These are phyloP conservation scores for Ocimum tenuiflorum DNA, from an alignment of 257 asterid genomes.

Conservation along the genomic window DNA sequence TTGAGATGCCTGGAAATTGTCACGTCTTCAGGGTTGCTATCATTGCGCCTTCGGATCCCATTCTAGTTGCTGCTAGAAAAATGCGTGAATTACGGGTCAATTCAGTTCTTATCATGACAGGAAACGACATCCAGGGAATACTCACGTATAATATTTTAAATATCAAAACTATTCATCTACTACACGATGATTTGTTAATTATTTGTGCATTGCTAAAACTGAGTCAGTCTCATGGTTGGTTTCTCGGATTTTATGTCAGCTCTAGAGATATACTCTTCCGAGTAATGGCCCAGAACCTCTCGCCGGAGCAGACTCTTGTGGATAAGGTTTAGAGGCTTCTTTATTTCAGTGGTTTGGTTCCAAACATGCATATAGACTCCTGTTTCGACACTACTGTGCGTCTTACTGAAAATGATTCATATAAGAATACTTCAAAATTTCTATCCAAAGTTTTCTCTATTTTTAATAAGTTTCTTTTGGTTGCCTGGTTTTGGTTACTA, in stretches of 20 bases:
- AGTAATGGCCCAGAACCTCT: slow-evolving; percentile 77
- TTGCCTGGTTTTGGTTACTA: slow-evolving; percentile 4
- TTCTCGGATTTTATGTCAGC: slow-evolving; percentile 41
- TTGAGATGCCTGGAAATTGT: slow-evolving; percentile 20
- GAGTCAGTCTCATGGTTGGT: slow-evolving; percentile 18
- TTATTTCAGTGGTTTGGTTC: slow-evolving; percentile 3
- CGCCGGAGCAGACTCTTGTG: slow-evolving; percentile 80
- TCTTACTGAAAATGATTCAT: neutral
- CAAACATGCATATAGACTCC: neutral
- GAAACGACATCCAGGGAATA: slow-evolving; percentile 78
- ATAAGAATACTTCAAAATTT: neutral
- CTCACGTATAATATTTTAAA: slow-evolving; percentile 53
- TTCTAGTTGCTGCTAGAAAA: slow-evolving; percentile 79
- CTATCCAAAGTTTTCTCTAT: neutral
- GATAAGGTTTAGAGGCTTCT: slow-evolving; percentile 59
- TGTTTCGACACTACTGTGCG: neutral
- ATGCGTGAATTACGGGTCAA: slow-evolving; percentile 84
- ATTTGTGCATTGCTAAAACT: neutral
- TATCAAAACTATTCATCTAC: neutral
- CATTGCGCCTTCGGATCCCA: slow-evolving; percentile 69
- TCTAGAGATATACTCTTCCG: slow-evolving; percentile 88
- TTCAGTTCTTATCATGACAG: slow-evolving; percentile 60
- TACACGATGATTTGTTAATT: neutral
- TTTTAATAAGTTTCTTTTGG: neutral
- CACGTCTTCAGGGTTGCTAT: slow-evolving; percentile 57